Conservation (phyloP, 2,329 filamentous ascomycete genomes). For the Sporothrix mexicana region DNA sequence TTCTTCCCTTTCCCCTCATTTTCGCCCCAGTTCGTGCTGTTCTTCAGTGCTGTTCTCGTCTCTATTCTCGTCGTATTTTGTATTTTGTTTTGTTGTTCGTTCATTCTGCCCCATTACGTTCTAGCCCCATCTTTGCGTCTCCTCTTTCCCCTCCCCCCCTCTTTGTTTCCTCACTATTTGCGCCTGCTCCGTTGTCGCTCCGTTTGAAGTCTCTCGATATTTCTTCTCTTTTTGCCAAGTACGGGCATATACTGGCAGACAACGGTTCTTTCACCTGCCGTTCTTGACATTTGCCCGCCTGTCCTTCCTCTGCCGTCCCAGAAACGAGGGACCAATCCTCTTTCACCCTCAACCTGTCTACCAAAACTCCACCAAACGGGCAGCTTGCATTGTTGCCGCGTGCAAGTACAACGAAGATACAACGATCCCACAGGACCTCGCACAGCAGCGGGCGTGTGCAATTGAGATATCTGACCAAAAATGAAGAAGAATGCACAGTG, state of each 20-base stretch:
- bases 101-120: neutral
- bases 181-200: neutral
- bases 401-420: neutral
- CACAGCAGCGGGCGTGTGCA: slow-evolving; percentile 5
- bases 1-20: slow-evolving; percentile 10
- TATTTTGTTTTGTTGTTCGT: slow-evolving; percentile 10
- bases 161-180: neutral
- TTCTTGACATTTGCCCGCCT: neutral
- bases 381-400: slow-evolving; percentile 2
- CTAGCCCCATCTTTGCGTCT: neutral
- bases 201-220: no score
- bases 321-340: slow-evolving; percentile 18
- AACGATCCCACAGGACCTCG: neutral
- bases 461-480: slow-evolving; percentile 4
- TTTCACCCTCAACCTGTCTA: neutral
- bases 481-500: no score
- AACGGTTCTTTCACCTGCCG: neutral
- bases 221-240: no score
- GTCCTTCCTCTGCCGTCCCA: neutral
- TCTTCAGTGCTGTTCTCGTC: neutral
- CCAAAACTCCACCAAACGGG: slow-evolving; percentile 5
- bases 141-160: neutral
- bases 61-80: neutral
- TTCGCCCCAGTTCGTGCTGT: neutral
- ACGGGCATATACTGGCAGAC: no score